These are phyloP conservation scores for Euphorbia neoarborescens DNA, from an alignment of 441 rosid genomes.

Conservation along the genomic window DNA sequence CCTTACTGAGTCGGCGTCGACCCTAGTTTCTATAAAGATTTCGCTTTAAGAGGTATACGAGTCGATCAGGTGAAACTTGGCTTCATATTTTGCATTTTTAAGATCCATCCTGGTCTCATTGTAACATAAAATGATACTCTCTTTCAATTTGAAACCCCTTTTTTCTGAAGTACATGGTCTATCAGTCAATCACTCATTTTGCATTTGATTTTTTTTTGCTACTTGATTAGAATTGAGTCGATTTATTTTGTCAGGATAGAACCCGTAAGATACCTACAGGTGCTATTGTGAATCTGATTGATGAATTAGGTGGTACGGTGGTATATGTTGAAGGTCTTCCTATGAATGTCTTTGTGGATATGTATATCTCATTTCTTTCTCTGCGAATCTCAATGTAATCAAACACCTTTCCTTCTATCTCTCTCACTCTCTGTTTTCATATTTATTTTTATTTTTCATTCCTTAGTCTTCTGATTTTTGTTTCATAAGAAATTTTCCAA, in stretches of 20 bases:
- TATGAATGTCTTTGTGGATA: constrained; percentile 63
- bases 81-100: constrained; percentile 58
- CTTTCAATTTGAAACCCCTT: background rate
- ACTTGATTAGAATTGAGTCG: background rate
- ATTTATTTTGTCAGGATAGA: constrained; percentile 41
- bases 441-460: no score
- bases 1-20: constrained; percentile 35
- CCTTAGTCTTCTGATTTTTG: no score
- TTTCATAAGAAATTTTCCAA: no score
- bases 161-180: background rate
- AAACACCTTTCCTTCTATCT: background rate
- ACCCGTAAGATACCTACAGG: constrained; percentile 62
- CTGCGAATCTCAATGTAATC: constrained; percentile 63
- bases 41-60: constrained; percentile 56
- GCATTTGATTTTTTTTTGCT: background rate
- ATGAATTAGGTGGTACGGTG: constrained; percentile 68
- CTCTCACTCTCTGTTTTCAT: no score
- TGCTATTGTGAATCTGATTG: constrained; percentile 76
- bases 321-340: constrained; percentile 57
- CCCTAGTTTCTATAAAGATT: constrained; percentile 61
- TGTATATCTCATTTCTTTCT: constrained; percentile 63
- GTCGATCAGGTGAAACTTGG: constrained; percentile 68
- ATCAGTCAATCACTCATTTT: background rate
- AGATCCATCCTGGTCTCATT: constrained; percentile 74
- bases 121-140: constrained; percentile 29